phyloP scores from a whole-genome alignment of 345 rosid genomes.

The Leavenworthia alabamica region DNA sequence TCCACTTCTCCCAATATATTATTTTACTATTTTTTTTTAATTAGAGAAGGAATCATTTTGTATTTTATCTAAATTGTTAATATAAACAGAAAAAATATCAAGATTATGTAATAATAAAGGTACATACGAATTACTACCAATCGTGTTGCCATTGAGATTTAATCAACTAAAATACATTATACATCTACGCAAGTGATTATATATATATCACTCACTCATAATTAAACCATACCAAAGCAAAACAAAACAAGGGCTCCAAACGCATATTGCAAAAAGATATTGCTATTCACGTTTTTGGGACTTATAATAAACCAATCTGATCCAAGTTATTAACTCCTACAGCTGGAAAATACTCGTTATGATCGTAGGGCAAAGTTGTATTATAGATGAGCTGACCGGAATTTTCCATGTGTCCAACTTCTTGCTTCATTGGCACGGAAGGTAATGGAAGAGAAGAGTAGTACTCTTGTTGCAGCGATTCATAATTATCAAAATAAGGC shows the following conservation, averaged over 20 bases:
- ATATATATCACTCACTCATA: conserved; percentile 14
- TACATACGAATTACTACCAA: conserved; percentile 5
- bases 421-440: neutral
- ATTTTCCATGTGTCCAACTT: neutral
- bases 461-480: neutral
- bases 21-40: no score
- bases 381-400: neutral
- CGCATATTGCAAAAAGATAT: neutral
- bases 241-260: neutral
- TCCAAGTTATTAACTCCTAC: neutral
- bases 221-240: conserved; percentile 5
- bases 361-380: neutral
- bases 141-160: no score
- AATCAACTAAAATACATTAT: no score
- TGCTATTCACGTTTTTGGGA: neutral
- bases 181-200: conserved; percentile 3
- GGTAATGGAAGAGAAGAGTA: neutral
- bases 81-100: neutral
- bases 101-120: neutral
- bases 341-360: neutral
- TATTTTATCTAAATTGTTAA: neutral
- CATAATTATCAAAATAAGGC: neutral
- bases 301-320: neutral
- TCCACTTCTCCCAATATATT: no score
- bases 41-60: no score